Evolutionary conservation across 352 stramenopile species (phyloP).

Genomic region (Phytophthora syringae): DNA sequence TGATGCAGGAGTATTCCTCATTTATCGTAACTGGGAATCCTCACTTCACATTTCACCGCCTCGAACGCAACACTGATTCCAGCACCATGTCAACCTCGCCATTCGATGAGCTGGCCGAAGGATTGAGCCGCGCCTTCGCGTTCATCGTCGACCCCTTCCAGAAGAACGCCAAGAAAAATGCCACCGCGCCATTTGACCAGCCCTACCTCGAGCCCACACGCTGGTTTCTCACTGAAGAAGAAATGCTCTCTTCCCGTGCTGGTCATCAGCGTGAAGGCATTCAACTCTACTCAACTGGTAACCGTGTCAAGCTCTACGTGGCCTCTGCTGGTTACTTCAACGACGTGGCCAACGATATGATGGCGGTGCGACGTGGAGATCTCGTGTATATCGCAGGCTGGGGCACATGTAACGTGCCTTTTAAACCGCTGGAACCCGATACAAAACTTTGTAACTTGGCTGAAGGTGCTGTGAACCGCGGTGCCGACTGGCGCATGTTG

Average conservation of each 20-base stretch:
- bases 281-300: constrained; percentile 51
- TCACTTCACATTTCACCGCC: constrained; percentile 14
- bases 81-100: constrained; percentile 19
- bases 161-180: constrained; percentile 32
- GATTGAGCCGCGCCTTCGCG: constrained; percentile 39
- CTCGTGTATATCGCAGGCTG: constrained; percentile 65
- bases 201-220: constrained; percentile 52
- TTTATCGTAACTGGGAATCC: not conserved
- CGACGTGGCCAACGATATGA: constrained; percentile 55
- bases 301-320: constrained; percentile 58
- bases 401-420: constrained; percentile 66
- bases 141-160: constrained; percentile 49
- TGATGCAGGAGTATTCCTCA: constrained; percentile 1
- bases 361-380: constrained; percentile 31
- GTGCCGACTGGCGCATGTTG: constrained; percentile 59
- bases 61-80: constrained; percentile 2
- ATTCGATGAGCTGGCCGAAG: constrained; percentile 20
- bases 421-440: constrained; percentile 48
- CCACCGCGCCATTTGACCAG: constrained; percentile 48
- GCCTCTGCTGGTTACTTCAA: constrained; percentile 58
- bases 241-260: constrained; percentile 56
- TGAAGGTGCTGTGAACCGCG: constrained; percentile 39
- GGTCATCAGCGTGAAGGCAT: constrained; percentile 53
- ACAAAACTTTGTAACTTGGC: constrained; percentile 48
- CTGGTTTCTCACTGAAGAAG: constrained; percentile 69